A percentile compares a stretch with the other conserved stretches of the same genome.
phyloP scores from a whole-genome alignment of 75 land plant species.

The Pseudotsuga menziesii region DNA sequence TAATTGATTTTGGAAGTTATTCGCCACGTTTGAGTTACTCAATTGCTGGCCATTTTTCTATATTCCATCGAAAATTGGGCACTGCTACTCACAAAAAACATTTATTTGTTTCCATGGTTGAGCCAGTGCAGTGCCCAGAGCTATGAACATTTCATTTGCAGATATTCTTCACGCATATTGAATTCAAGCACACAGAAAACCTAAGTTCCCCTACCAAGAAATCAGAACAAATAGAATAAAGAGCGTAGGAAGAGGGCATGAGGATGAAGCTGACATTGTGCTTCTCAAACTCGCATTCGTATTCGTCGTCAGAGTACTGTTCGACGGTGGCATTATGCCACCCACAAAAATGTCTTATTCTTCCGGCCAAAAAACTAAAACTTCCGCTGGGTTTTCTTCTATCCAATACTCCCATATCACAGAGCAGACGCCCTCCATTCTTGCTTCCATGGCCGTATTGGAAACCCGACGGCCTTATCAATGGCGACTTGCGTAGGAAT shows the following conservation, averaged over 20 bases:
- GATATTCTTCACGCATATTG: too few relatives aligned
- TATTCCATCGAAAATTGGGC: too few relatives aligned
- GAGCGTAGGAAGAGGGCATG: neutral
- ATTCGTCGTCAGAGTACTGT: slow-evolving; percentile 75
- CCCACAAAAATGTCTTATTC: slow-evolving; percentile 17
- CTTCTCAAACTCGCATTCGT: slow-evolving; percentile 58
- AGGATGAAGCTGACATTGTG: slow-evolving; percentile 26
- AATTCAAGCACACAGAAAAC: too few relatives aligned
- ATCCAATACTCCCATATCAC: neutral
- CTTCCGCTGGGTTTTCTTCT: neutral
- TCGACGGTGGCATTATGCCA: slow-evolving; percentile 26
- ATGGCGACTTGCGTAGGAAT: neutral
- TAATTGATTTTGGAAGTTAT: too few relatives aligned
- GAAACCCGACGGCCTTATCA: neutral
- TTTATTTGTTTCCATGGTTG: too few relatives aligned
- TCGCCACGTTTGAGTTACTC: too few relatives aligned
- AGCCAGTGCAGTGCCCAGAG: too few relatives aligned
- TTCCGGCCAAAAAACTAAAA: neutral
- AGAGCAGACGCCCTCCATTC: neutral
- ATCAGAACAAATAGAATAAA: neutral
- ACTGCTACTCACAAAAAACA: too few relatives aligned
- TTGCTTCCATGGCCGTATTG: neutral
- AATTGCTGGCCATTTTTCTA: too few relatives aligned
- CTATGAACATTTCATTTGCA: too few relatives aligned
- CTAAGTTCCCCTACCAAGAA: neutral